Conservation (phyloP, 2,329 filamentous ascomycete species). For the Pseudogymnoascus sp. region DNA sequence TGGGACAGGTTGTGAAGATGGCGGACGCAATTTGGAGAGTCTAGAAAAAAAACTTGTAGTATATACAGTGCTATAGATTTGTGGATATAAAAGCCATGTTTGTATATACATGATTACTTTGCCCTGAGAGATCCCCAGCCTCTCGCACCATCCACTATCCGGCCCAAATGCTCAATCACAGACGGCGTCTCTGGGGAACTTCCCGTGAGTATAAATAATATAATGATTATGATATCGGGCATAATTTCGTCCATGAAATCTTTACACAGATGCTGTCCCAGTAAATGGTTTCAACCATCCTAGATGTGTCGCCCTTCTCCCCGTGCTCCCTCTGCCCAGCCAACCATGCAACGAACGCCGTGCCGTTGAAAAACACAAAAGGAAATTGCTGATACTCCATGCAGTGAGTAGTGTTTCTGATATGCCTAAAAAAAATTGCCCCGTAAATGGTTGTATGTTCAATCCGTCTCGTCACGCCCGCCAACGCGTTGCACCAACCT, state of each 20-base stretch:
- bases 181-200: background rate
- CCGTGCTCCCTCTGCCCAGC: background rate
- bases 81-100: constrained; percentile 4
- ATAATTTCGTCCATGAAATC: constrained; percentile 5
- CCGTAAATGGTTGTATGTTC: constrained; percentile 3
- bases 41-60: background rate
- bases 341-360: constrained; percentile 4
- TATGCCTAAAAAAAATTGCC: background rate
- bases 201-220: background rate
- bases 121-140: background rate
- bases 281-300: background rate
- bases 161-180: background rate
- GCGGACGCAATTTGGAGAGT: constrained; percentile 81
- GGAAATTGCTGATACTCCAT: constrained; percentile 5
- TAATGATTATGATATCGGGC: constrained; percentile 6
- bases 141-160: background rate
- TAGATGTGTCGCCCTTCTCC: background rate
- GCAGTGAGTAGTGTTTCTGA: background rate
- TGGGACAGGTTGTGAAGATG: constrained; percentile 77
- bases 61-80: constrained; percentile 1
- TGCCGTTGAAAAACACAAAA: background rate
- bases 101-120: constrained; percentile 1
- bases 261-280: background rate
- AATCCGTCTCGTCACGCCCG: constrained; percentile 39
- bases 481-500: constrained; percentile 52